Evolutionary conservation across 169 alveolate species (phyloP).

Genomic region (Sarcocystis neurona): DNA sequence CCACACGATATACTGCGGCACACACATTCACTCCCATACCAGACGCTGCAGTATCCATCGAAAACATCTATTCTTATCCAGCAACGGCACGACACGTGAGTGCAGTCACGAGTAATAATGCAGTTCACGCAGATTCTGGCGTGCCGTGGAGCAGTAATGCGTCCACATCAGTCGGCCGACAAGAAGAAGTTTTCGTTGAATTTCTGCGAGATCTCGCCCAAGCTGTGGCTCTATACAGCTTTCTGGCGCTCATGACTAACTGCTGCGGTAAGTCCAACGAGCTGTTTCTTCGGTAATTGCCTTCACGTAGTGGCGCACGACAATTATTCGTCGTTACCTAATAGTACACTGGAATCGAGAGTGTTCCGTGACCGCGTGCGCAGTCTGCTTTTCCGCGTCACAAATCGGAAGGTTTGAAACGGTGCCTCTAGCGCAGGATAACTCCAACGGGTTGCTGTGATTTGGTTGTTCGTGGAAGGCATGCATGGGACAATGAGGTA

Average conservation of each 20-base stretch:
- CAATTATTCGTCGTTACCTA: too few species aligned
- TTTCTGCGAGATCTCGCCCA: conserved; percentile 47
- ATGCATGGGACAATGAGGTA: too few species aligned
- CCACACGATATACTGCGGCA: background rate
- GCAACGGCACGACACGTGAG: background rate
- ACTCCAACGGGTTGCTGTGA: too few species aligned
- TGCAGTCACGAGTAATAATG: background rate
- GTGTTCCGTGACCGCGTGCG: too few species aligned
- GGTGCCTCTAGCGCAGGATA: too few species aligned
- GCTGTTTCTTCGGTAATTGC: too few species aligned
- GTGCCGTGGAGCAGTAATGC: background rate
- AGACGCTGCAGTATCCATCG: background rate
- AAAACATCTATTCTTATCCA: background rate
- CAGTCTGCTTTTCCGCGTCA: too few species aligned
- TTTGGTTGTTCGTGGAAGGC: too few species aligned
- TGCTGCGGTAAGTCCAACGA: conserved; percentile 52
- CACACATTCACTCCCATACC: background rate
- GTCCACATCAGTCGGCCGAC: background rate
- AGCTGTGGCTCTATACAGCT: conserved; percentile 53
- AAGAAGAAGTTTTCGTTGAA: conserved; percentile 14
- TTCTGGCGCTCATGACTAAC: conserved; percentile 48
- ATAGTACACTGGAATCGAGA: too few species aligned
- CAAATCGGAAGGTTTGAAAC: too few species aligned
- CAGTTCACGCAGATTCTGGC: background rate
- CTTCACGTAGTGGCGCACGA: too few species aligned